Conservation (phyloP, 2,329 filamentous ascomycete species). For the Clarireedia monteithiana region DNA sequence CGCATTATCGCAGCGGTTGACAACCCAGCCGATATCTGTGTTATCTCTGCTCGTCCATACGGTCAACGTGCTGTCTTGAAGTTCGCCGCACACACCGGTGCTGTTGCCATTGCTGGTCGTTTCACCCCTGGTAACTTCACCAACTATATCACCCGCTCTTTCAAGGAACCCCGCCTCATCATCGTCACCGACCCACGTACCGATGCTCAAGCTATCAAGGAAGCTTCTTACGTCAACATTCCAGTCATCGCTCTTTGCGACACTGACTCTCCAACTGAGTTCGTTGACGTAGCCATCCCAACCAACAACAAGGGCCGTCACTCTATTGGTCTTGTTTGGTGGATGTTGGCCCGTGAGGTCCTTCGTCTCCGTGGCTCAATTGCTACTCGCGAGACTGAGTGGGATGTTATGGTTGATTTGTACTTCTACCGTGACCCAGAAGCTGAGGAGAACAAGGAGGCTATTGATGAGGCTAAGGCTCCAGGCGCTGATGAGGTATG, state of each 20-base stretch:
- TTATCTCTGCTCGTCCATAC: constrained; percentile 99
- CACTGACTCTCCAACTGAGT: constrained; percentile 98
- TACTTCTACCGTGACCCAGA: constrained; percentile 99
- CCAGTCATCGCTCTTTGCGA: constrained; percentile 98
- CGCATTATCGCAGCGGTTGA: constrained; percentile 98
- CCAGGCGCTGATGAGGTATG: constrained; percentile 64
- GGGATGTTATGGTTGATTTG: constrained; percentile 99
- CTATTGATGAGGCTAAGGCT: constrained; percentile 81
- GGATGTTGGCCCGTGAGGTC: constrained; percentile 99
- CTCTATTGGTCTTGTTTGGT: constrained; percentile 97
- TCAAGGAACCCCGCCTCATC: constrained; percentile 99
- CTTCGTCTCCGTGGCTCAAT: constrained; percentile 97
- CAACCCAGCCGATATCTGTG: constrained; percentile 98
- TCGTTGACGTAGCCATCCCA: constrained; percentile 98
- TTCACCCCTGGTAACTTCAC: constrained; percentile 99
- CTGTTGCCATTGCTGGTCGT: constrained; percentile 95
- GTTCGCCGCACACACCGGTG: constrained; percentile 98
- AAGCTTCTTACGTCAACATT: constrained; percentile 99
- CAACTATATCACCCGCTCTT: constrained; percentile 99
- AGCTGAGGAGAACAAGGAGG: constrained; percentile 98
- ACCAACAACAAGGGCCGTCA: constrained; percentile 99
- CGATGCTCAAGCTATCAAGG: constrained; percentile 99
- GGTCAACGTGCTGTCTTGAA: constrained; percentile 99
- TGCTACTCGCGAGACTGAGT: constrained; percentile 89
- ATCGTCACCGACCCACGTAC: constrained; percentile 99